Percentiles rank a stretch among this genome's conserved stretches.
Conservation (phyloP, 331 rosid species). For the Acacia pycnantha region DNA sequence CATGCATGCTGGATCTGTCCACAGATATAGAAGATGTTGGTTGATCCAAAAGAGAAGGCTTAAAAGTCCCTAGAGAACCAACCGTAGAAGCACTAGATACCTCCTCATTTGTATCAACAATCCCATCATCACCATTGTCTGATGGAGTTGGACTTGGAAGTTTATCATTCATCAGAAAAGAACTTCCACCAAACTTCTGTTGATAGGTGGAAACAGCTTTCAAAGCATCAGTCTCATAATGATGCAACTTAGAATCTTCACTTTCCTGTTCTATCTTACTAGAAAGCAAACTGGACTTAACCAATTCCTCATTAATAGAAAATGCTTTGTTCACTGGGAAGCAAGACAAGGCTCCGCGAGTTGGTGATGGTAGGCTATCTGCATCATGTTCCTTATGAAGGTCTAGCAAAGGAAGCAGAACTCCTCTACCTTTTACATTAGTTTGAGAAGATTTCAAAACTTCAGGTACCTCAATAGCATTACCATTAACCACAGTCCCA, state of each 20-base stretch:
- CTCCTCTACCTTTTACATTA: constrained; percentile 63
- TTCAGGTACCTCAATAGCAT: constrained; percentile 26
- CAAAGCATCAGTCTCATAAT: constrained; percentile 87
- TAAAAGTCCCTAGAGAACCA: constrained; percentile 36
- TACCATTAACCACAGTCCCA: constrained; percentile 24
- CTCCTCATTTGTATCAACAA: constrained; percentile 64
- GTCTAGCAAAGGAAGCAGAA: constrained; percentile 77
- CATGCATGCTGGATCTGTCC: constrained; percentile 46
- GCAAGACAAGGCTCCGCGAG: constrained; percentile 65
- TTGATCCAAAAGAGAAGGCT: constrained; percentile 42
- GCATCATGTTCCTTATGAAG: constrained; percentile 94
- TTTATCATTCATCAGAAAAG: constrained; percentile 58
- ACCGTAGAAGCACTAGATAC: constrained; percentile 57
- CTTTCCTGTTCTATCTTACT: constrained; percentile 36
- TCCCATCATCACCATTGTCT: constrained; percentile 55
- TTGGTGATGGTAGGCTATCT: constrained; percentile 99
- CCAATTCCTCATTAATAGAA: constrained; percentile 40
- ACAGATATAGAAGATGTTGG: constrained; percentile 34
- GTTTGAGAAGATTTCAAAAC: constrained; percentile 47
- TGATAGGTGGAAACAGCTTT: constrained; percentile 92
- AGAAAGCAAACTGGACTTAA: constrained; percentile 37
- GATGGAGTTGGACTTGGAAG: constrained; percentile 99
- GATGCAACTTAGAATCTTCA: constrained; percentile 54
- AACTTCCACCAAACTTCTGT: constrained; percentile 85
- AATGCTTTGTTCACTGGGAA: constrained; percentile 51